Percentiles rank a stretch among this genome's conserved stretches.
Evolutionary conservation across 139 green algal species (phyloP).

Genomic region (Bryopsis sp.): DNA sequence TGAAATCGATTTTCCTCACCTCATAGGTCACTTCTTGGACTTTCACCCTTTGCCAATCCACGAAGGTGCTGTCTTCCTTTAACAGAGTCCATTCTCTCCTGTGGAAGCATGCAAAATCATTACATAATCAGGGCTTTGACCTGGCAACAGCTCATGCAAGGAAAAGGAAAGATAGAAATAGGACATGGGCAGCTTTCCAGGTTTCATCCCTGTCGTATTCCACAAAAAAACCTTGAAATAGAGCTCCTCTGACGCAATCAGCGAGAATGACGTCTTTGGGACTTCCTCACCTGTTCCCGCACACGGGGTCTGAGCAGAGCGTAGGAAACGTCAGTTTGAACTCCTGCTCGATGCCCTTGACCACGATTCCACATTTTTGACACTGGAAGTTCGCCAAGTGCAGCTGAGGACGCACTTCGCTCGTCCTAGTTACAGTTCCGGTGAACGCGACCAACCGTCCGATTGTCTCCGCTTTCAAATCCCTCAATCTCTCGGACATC

Average conservation of each 20-base stretch:
- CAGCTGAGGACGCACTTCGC: conserved; percentile 91
- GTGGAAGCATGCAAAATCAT: conserved; percentile 5
- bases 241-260: neutral
- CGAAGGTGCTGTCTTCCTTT: conserved; percentile 85
- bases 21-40: conserved; percentile 92
- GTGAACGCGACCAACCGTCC: conserved; percentile 47
- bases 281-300: conserved; percentile 68
- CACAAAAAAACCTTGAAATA: too few species aligned
- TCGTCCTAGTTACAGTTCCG: conserved; percentile 90
- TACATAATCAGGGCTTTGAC: too few species aligned
- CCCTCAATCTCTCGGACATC: conserved; percentile 37
- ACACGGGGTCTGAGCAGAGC: conserved; percentile 80
- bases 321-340: conserved; percentile 92
- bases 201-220: too few species aligned
- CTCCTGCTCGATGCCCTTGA: conserved; percentile 85
- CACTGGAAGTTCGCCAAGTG: conserved; percentile 86
- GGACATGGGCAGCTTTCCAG: too few species aligned
- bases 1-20: conserved; percentile 51
- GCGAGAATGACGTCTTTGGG: neutral
- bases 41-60: conserved; percentile 96
- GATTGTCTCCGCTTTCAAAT: conserved; percentile 41
- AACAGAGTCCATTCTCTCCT: conserved; percentile 70
- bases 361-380: conserved; percentile 57
- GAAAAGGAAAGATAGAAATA: too few species aligned
- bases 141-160: too few species aligned